phyloP scores from a whole-genome alignment of 352 stramenopile species.

The Globisporangium abappressorium region DNA sequence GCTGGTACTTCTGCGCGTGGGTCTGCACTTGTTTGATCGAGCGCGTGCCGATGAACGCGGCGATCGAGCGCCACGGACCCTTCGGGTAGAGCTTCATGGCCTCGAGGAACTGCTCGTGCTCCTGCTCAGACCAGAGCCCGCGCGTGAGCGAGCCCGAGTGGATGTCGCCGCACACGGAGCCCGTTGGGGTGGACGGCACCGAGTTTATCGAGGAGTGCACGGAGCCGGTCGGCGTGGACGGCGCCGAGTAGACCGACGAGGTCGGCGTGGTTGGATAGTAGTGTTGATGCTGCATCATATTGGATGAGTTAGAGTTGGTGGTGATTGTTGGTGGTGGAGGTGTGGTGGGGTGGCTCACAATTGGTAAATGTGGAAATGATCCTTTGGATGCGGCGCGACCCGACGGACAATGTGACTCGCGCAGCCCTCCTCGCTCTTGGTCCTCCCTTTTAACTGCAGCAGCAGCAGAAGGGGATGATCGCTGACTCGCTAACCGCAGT shows the following conservation, averaged over 20 bases:
- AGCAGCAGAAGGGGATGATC: background rate
- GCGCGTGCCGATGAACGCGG: constrained; percentile 68
- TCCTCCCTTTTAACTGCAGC: constrained; percentile 6
- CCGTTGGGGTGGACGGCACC: constrained; percentile 12
- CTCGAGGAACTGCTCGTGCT: constrained; percentile 82
- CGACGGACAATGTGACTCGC: constrained; percentile 4
- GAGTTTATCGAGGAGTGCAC: constrained; percentile 4
- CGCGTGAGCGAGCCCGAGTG: constrained; percentile 39
- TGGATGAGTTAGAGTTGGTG: background rate
- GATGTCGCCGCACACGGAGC: constrained; percentile 12
- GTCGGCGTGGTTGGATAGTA: background rate
- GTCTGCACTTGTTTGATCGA: constrained; percentile 85
- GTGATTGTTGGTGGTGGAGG: background rate
- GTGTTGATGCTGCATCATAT: background rate
- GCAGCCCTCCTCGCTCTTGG: background rate
- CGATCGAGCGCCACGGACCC: constrained; percentile 72
- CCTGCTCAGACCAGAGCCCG: constrained; percentile 69
- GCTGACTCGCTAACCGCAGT: constrained; percentile 1
- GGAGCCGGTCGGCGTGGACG: constrained; percentile 8
- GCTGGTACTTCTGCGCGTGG: constrained; percentile 85
- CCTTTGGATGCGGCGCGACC: background rate
- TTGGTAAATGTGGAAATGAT: constrained; percentile 14
- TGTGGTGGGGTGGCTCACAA: background rate
- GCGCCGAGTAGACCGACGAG: constrained; percentile 5
- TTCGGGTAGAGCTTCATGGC: constrained; percentile 80